These are phyloP conservation scores for Pseudopyrenochaeta lycopersici DNA, from an alignment of 2,329 filamentous ascomycete genomes.

Conservation along the genomic window DNA sequence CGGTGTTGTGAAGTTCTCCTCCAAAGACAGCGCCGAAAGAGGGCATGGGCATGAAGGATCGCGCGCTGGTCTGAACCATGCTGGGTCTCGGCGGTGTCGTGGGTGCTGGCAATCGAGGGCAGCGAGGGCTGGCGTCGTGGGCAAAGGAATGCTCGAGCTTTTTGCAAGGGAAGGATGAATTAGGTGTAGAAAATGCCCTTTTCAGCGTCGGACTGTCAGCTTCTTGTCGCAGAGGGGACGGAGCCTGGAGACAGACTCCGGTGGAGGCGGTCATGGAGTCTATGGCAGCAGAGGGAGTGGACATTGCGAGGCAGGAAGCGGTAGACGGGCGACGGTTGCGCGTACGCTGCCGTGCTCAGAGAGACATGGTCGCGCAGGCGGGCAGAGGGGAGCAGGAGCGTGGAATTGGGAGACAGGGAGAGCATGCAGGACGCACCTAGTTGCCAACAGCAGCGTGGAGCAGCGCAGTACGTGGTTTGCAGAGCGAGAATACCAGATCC, in stretches of 20 bases:
- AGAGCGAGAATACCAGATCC: constrained; percentile 54
- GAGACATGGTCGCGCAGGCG: constrained; percentile 10
- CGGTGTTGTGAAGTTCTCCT: constrained; percentile 61
- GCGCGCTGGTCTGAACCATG: constrained; percentile 50
- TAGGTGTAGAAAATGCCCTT: constrained; percentile 47
- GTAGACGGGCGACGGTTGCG: constrained; percentile 15
- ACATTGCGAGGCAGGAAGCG: constrained; percentile 12
- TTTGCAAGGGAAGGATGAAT: constrained; percentile 45
- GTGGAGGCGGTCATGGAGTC: constrained; percentile 6
- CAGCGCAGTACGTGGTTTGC: constrained; percentile 36
- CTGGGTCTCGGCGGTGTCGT: constrained; percentile 30
- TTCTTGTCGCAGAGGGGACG: constrained; percentile 30
- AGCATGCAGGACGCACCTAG: constrained; percentile 43
- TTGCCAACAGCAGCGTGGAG: constrained; percentile 33
- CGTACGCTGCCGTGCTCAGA: constrained; percentile 11
- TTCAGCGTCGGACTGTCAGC: constrained; percentile 48
- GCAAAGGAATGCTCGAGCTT: constrained; percentile 31
- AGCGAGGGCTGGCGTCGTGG: constrained; percentile 21
- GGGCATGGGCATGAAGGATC: constrained; percentile 64
- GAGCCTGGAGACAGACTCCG: constrained; percentile 7
- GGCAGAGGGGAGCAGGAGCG: constrained; percentile 8
- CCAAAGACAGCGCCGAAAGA: constrained; percentile 81
- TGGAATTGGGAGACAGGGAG: constrained; percentile 24
- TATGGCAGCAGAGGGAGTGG: constrained; percentile 13
- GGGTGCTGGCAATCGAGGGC: constrained; percentile 26